A percentile compares a stretch with the other conserved stretches of the same genome.
Conservation (phyloP, 192 early-diverging fungal species). For the Coemansia sp. region DNA sequence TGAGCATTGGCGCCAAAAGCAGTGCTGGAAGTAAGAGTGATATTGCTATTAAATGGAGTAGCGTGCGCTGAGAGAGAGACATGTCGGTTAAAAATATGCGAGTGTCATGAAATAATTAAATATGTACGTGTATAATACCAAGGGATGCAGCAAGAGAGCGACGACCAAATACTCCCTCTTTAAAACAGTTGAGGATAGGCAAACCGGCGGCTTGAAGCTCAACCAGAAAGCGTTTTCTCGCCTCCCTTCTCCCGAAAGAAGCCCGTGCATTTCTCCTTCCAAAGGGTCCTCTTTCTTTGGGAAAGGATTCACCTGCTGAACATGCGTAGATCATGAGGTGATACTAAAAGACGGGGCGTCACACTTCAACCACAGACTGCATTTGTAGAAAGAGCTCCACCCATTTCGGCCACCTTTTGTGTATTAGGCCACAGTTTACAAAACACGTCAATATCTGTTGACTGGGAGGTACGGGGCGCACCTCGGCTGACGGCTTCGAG, state of each 20-base stretch:
- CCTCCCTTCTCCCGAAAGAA: not conserved
- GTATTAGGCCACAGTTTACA: not conserved
- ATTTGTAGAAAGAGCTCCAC: not conserved
- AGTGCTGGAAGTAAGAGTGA: conserved; percentile 1
- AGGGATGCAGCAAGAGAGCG: not conserved
- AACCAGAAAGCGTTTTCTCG: not conserved
- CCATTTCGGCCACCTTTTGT: not conserved
- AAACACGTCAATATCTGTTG: not conserved
- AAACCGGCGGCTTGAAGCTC: not conserved
- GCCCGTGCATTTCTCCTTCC: not conserved
- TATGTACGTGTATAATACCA: not conserved
- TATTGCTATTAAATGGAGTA: not conserved
- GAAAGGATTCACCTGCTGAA: conserved; percentile 1
- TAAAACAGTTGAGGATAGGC: not conserved
- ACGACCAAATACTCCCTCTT: not conserved
- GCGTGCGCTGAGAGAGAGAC: conserved; percentile 5
- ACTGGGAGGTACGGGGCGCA: not conserved
- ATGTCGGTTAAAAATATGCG: not conserved
- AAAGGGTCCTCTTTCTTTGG: not conserved
- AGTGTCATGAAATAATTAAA: not conserved
- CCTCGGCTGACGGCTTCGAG: not conserved
- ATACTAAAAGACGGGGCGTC: not conserved
- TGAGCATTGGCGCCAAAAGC: conserved; percentile 9
- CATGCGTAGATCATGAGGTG: not conserved
- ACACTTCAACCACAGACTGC: not conserved